Base-by-base conservation (phyloP, 352 stramenopile genomes). In the Chrysophaeum taylorii region DNA sequence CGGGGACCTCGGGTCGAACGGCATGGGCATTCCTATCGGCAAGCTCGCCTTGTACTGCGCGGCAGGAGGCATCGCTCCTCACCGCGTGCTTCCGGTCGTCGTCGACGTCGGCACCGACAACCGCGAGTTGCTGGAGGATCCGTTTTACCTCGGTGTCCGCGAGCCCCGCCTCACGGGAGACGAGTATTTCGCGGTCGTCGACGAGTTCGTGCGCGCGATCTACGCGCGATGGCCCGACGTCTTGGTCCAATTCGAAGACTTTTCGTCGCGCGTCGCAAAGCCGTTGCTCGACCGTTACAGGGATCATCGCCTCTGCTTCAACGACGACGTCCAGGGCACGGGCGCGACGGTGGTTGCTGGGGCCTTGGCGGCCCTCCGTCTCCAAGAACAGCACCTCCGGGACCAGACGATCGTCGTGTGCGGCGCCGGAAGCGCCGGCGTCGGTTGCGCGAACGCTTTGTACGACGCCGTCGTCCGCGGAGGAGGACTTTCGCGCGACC, bases 291-390 rank as follows among this genome's bases (percentile, higher is more conserved):
- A 60, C 25, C 18, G 48, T 9, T 60, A 23, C 25, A 5, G 68
- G 41, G n/a, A 73, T 57, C 35, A 41, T 89, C 70, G 9, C 12
- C 35, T 66, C 0, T 96, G 90, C 75, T 97, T 97, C 76, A 97
- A 97, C 79, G 94, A 98, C 82, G 94, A 98, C 75, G 98, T 98
- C 76, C 94, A 98, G 75, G 94, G 94, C 35, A 98, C 94, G 7
- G 94, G 91, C 60, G 91, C 92, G 15, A 96, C 92, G 0, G 88
- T 95, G 67, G 73, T 98, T 50, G 92, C 92, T 38, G 93, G 93
- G 21, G 54, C 91, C 5, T n/a, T 70, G 9, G n/a, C 27, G 33
- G 79, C 74, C 23, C 64, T 89, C 25, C 72, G 84, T 18, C 79
- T 78, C 27, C 82, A 78, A 57, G 82, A 81, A 35, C 69, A 84